Percentiles rank a stretch among this genome's conserved stretches.
Evolutionary conservation across 441 rosid genomes (phyloP).

Genomic region (Bocquillonia castaneifolia): DNA sequence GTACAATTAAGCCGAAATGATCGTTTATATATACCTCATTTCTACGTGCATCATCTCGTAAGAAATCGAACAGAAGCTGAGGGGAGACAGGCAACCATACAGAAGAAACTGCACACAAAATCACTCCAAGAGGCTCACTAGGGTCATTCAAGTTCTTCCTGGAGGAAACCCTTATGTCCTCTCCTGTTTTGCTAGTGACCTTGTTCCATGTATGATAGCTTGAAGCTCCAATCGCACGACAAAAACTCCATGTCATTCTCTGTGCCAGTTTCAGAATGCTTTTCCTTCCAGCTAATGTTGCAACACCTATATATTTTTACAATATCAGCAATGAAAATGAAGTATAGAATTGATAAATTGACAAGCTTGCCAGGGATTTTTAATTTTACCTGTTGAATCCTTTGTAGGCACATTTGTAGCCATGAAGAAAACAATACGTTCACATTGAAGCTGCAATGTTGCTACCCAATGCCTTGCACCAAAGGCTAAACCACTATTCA

Average conservation of each 20-base stretch:
- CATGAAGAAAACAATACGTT: constrained; percentile 89
- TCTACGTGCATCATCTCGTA: constrained; percentile 69
- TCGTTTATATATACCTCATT: constrained; percentile 53
- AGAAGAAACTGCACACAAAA: constrained; percentile 87
- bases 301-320: constrained; percentile 46
- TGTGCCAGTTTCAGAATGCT: constrained; percentile 88
- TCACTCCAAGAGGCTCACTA: constrained; percentile 83
- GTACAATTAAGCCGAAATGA: not conserved
- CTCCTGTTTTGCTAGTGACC: constrained; percentile 80
- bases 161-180: constrained; percentile 83
- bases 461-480: constrained; percentile 93
- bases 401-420: constrained; percentile 97
- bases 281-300: constrained; percentile 92
- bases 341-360: not conserved
- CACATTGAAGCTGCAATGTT: constrained; percentile 87
- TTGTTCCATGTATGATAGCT: constrained; percentile 86
- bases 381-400: constrained; percentile 83
- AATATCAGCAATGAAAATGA: not conserved
- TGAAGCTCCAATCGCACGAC: constrained; percentile 82
- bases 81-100: constrained; percentile 80
- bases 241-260: constrained; percentile 80
- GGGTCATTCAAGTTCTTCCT: constrained; percentile 92
- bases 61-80: constrained; percentile 64
- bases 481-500: constrained; percentile 78
- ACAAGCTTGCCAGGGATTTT: constrained; percentile 8